Evolutionary conservation across 2,329 filamentous ascomycete species (phyloP), one percentile per base, ranked within the genome.

Genomic region (Stachybotrys elegans): DNA sequence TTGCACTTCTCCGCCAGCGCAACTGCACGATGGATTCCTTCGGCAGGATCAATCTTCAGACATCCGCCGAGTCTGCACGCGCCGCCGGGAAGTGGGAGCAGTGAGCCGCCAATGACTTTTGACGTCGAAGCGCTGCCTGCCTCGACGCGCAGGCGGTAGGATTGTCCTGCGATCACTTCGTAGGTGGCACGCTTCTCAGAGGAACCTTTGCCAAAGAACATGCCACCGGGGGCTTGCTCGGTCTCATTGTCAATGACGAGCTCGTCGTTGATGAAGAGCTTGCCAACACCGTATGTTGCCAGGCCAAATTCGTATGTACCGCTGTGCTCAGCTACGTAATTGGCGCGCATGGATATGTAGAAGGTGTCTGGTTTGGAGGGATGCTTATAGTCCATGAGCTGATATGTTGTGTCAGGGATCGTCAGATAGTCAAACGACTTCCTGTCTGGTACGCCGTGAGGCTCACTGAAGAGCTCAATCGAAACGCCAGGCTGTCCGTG

Each of bases 161-260:
- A 45, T 6, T 44, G 21, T 4, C 37, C 41, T 5, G 45, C 25
- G 1, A 29, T 20, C 43, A 55, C 40, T 1, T 45, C 22, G 5
- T 43, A 44, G 9, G 16, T 34, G 0, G 54, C 55, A 9, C 50
- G 53, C 43, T 60, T 56, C 45, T 66, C 63, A 14, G 49, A 48
- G 0, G 62, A 62, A 2, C 63, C 63, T 16, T 55, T 57, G 1
- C 59, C 57, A 22, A 69, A 60, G 41, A 69, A 68, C 43, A 60
- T 60, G 2, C 59, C 62, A 7, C 58, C 65, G 19, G 53, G 53
- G 2, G 45, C 47, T 38, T 66, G 61, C 20, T 49, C 47, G 9
- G 56, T 56, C 1, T 54, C 52, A 22, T 63, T 60, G 2, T 61
- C 57, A 17, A 65, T 59, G 2, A 67, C 44, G 1, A 65, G 47